phyloP scores from a whole-genome alignment of 345 rosid genomes.

The Mercurialis annua region DNA sequence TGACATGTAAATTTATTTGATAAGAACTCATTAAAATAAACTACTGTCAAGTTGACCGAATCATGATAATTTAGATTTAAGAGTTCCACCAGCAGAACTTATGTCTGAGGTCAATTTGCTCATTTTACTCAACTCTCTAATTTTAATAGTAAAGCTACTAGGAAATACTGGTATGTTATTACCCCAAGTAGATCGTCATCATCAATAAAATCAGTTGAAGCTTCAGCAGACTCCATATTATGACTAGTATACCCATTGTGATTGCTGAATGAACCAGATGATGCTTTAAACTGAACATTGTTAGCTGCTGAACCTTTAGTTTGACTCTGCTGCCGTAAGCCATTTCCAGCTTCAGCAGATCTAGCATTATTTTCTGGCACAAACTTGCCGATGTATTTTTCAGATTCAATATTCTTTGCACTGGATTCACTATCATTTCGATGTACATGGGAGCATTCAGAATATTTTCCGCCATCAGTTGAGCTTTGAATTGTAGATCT shows the following conservation, averaged over 20 bases:
- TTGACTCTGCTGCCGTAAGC: conserved; percentile 21
- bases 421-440: conserved; percentile 29
- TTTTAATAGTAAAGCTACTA: background rate
- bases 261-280: conserved; percentile 33
- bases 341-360: conserved; percentile 33
- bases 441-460: conserved; percentile 22
- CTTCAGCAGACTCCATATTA: conserved; percentile 31
- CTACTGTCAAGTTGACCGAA: background rate
- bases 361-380: conserved; percentile 28
- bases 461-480: conserved; percentile 26
- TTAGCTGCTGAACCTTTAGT: conserved; percentile 28
- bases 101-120: background rate
- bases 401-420: conserved; percentile 27
- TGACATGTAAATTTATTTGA: background rate
- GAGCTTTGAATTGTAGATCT: conserved; percentile 34
- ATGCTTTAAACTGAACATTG: conserved; percentile 25
- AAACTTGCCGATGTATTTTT: conserved; percentile 27
- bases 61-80: conserved; percentile 1
- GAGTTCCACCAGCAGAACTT: background rate
- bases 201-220: conserved; percentile 56
- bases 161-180: conserved; percentile 18
- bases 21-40: conserved; percentile 9
- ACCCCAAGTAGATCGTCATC: conserved; percentile 90
- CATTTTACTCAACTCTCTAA: conserved; percentile 1
- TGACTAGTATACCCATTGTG: conserved; percentile 28